A percentile compares a stretch with the other conserved stretches of the same genome.
These are phyloP conservation scores for Aphanomyces invadans DNA, from an alignment of 352 stramenopile genomes.

Conservation along the genomic window DNA sequence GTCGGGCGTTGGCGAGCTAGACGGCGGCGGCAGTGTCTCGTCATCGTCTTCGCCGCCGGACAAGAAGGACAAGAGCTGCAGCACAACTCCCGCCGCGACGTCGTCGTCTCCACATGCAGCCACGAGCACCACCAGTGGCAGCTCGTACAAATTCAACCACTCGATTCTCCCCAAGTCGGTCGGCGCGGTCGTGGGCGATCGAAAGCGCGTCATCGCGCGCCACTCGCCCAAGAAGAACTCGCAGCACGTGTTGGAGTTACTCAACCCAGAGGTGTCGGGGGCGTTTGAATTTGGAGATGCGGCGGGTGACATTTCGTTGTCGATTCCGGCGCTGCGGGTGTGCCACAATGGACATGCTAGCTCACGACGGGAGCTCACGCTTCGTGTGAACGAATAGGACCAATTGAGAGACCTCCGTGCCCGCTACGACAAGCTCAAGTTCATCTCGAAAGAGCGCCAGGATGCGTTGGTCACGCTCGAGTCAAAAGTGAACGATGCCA, in stretches of 20 bases:
- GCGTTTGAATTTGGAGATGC: conserved; percentile 58
- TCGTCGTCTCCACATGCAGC: background rate
- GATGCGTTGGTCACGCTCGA: conserved; percentile 43
- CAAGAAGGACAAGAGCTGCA: conserved; percentile 1
- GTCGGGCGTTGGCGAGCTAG: background rate
- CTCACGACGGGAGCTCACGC: too few species aligned
- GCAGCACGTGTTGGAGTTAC: background rate
- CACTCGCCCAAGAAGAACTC: conserved; percentile 26
- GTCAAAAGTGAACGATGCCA: conserved; percentile 15
- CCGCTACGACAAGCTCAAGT: conserved; percentile 71
- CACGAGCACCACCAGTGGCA: background rate
- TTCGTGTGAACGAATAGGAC: too few species aligned
- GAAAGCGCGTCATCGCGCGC: conserved; percentile 17
- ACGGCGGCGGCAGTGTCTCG: background rate
- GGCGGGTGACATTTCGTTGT: conserved; percentile 42
- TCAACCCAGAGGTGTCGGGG: conserved; percentile 33
- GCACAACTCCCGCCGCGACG: too few species aligned
- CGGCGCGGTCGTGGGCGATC: background rate
- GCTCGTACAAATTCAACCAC: background rate
- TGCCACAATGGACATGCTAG: too few species aligned
- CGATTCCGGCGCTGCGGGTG: conserved; percentile 53
- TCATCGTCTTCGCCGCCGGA: background rate
- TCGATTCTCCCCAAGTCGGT: conserved; percentile 1
- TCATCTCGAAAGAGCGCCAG: conserved; percentile 45
- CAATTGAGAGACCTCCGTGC: conserved; percentile 62